A percentile compares a stretch with the other conserved stretches of the same genome.
Conservation (phyloP, 2,329 filamentous ascomycete species). For the Mollisia scopiformis region DNA sequence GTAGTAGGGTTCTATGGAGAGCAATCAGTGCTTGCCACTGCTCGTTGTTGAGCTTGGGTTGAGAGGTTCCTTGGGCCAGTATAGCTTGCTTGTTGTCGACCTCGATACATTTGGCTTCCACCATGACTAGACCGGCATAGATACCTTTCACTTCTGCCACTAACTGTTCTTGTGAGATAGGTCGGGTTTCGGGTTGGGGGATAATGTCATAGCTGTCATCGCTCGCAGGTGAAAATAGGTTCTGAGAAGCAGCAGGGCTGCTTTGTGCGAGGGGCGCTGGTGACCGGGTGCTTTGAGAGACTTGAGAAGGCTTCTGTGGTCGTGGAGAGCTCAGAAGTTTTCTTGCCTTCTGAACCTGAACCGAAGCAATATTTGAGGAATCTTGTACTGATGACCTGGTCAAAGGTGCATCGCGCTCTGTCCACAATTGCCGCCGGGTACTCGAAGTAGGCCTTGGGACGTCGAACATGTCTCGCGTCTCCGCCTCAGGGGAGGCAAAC, state of each 20-base stretch:
- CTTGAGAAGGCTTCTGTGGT: conserved; percentile 15
- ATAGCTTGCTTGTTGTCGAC: conserved; percentile 66
- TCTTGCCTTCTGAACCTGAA: conserved; percentile 25
- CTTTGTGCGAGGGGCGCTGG: background rate
- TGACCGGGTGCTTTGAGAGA: background rate
- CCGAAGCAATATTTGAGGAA: conserved; percentile 32
- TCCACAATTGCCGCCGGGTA: conserved; percentile 31
- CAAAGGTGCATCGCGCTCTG: conserved; percentile 21
- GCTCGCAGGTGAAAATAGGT: background rate
- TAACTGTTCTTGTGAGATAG: conserved; percentile 22
- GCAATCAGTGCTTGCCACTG: conserved; percentile 85
- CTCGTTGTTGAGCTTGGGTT: conserved; percentile 55
- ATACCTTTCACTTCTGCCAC: conserved; percentile 46
- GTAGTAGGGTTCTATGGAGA: conserved; percentile 75
- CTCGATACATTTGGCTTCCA: conserved; percentile 85
- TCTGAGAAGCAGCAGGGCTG: background rate
- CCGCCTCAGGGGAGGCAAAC: no score
- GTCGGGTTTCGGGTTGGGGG: conserved; percentile 40
- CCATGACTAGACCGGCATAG: conserved; percentile 80
- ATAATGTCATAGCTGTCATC: background rate
- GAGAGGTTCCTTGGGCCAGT: conserved; percentile 44
- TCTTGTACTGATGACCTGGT: conserved; percentile 27
- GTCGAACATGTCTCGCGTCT: background rate
- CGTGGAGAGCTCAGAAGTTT: conserved; percentile 20
- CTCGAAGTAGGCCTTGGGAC: no score